Evolutionary conservation across 164 flowering plant species (phyloP), one percentile per base, ranked within the genome.

Genomic region (Magnolia officinalis): DNA sequence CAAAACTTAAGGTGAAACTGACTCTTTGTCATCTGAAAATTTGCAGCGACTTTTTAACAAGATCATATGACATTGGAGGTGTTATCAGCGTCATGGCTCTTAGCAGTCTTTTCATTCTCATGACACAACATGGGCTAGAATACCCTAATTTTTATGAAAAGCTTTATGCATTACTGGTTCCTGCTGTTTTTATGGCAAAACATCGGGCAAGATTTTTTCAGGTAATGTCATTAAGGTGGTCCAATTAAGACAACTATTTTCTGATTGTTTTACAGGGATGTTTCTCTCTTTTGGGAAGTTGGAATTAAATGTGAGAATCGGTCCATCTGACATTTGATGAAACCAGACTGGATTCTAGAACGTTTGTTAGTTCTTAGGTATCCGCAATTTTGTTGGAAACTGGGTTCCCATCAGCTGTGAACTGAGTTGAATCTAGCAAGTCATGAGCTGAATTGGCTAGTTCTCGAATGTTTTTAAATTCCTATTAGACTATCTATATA

Each of bases 31-130:
- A 37, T 29, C 50, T 74, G 68, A 24, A 55, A 21, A 71, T 76
- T 7, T 88, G 91, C 98, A 96, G 99, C 80, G 99, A 96, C 83
- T 94, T 96, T 66, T 88, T 96, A 77, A 92, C 99, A 66, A 87
- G 91, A 83, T 96, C 99, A 55, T 96, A 96, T 86, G 98, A 94
- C 80, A 88, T 92, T 80, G 99, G 99, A 19, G 99, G 99, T 76
- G 96, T 92, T 76, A 84, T 91, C 69, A 96, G 99, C 82, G 97
- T 96, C 66, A 96, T 96, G 98, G 93, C 99, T 67, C 97, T 96
- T 9, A 92, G 95, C 85, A 84, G 99, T 77, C 90, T 96, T 72
- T 94, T 70, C 80, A 74, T 96, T 81, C 97, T 96, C 61, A 96
- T 96, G 94, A 94, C 92, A 50, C 83, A 94, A 79, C 88, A 94